These are phyloP conservation scores for Plasmodium vinckei DNA, from an alignment of 169 alveolate species.

Conservation along the genomic window DNA sequence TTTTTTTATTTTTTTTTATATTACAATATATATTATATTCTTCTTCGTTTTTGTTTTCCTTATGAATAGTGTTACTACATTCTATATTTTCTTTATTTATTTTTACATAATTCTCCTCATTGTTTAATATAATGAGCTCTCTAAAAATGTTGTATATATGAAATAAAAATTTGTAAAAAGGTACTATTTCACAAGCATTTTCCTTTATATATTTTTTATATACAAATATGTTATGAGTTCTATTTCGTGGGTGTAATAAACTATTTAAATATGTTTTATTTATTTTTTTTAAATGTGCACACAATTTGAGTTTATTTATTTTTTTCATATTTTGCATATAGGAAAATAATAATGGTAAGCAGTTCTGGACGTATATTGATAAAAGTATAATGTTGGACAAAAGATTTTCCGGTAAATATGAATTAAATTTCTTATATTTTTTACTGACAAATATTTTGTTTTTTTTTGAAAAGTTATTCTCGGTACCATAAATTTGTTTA, in stretches of 20 bases:
- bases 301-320: too few relatives aligned
- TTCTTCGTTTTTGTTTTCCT: conserved; percentile 15
- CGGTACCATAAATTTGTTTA: too few relatives aligned
- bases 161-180: conserved; percentile 28
- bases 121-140: neutral
- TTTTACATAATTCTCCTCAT: neutral
- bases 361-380: conserved; percentile 44
- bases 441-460: neutral
- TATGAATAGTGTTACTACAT: neutral
- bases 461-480: neutral
- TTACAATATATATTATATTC: conserved; percentile 30
- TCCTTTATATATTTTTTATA: conserved; percentile 5
- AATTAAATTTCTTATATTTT: conserved; percentile 22
- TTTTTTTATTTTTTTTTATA: conserved; percentile 69
- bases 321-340: conserved; percentile 17
- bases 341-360: conserved; percentile 57
- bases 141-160: conserved; percentile 12
- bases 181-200: neutral
- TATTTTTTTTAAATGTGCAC: neutral
- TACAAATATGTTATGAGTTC: neutral
- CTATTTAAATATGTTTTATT: neutral
- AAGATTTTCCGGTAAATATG: conserved; percentile 29
- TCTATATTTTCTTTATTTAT: conserved; percentile 6
- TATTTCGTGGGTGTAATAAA: neutral
- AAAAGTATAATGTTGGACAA: conserved; percentile 66